Base-by-base conservation (phyloP, 208 protist species). In the Trypanosoma brucei region DNA sequence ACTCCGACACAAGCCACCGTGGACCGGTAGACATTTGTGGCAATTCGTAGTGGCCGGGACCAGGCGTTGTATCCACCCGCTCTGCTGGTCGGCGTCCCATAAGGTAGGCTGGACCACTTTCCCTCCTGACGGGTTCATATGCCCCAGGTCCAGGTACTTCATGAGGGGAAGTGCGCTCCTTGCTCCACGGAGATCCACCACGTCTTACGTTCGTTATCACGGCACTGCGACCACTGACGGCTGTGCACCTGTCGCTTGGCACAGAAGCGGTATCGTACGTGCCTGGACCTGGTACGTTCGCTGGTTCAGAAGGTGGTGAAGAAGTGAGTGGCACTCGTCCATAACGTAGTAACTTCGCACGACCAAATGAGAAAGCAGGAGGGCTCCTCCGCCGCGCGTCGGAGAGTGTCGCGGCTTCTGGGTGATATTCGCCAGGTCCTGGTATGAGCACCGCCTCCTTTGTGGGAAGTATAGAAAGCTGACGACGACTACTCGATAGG, bases 351-450 rank as follows among this genome's bases (percentile, higher is more conserved):
- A 61, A 14, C 40, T 58, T n/a, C 11, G 9, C 57, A 48, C 56
- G 22, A 54, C 51, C 33, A 52, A 70, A 48, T 59, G 55, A 44
- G 40, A 53, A 54, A 33, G 31, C 50, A 33, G 50, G 50, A 8
- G 50, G 31, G 50, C 50, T 54, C 50, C 31, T 54, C 5, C 30
- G 6, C 22, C 50, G 50, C 30, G 50, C 50, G 50, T 54, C 50
- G 5, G 30, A 6, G 30, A 33, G 50, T 6, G 22, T 31, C 6
- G 9, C 50, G 50, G 9, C 30, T n/a, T 74, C 40, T 40, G 70
- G 62, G 37, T 83, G 70, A 59, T 88, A 88, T 55, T 59, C 71
- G 38, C 81, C 81, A 44, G 81, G 81, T 9, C 81, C 81, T 22
- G 78, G 59, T 60, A 8, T 34, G 0, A 2, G 36, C 13, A 37